These are phyloP conservation scores for Pseudogymnoascus destructans DNA, from an alignment of 2,329 filamentous ascomycete genomes.

Conservation along the genomic window DNA sequence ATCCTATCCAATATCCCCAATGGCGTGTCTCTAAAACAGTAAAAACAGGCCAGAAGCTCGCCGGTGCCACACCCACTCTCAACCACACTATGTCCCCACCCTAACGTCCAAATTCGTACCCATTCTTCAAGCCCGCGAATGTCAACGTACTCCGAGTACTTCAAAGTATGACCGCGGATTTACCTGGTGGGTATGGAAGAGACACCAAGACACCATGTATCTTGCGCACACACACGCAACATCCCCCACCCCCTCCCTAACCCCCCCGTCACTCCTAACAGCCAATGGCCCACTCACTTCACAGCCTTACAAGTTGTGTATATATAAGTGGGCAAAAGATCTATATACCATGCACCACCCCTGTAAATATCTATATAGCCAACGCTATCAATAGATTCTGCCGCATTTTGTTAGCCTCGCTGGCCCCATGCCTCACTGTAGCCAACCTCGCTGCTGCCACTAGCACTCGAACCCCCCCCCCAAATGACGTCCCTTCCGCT, in stretches of 20 bases:
- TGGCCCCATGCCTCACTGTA: no score
- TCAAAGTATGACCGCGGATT: neutral
- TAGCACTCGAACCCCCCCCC: no score
- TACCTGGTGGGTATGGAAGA: neutral
- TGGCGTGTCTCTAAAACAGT: neutral
- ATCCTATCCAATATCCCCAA: neutral
- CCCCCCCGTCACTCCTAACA: neutral
- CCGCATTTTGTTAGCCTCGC: no score
- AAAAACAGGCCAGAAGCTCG: neutral
- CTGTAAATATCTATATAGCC: no score
- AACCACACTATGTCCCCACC: neutral
- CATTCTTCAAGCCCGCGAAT: neutral
- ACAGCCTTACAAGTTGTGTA: no score
- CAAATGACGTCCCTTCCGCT: no score
- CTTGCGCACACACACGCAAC: neutral
- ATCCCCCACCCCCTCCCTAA: neutral
- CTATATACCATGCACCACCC: no score
- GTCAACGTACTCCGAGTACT: neutral
- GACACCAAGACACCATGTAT: neutral
- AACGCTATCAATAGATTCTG: no score
- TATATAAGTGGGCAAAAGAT: no score
- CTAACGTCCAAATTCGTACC: neutral
- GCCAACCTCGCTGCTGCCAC: no score
- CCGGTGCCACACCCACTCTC: neutral
- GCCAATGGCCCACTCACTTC: neutral